Percentiles rank a stretch among this genome's conserved stretches.
These are phyloP conservation scores for Monosporozyma aquatica DNA, from an alignment of 805 yeast species.

Conservation along the genomic window DNA sequence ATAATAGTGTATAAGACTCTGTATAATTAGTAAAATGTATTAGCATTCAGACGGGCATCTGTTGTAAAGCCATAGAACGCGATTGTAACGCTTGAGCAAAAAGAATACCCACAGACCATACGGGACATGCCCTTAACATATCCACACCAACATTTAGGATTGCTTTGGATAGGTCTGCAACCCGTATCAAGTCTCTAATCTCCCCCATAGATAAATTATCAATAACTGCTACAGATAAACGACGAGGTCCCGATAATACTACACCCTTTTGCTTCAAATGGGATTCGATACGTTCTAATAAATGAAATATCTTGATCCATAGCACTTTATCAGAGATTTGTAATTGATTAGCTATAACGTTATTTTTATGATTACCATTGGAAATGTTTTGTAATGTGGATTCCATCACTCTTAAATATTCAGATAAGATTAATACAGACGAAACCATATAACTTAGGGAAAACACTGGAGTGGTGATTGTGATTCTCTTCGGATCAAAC, in stretches of 20 bases:
- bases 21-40: too few species aligned
- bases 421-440: slow-evolving; percentile 51
- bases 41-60: too few species aligned
- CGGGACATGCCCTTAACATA: slow-evolving; percentile 72
- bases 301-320: slow-evolving; percentile 56
- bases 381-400: slow-evolving; percentile 2
- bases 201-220: not conserved
- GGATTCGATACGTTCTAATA: slow-evolving; percentile 51
- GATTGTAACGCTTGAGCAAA: slow-evolving; percentile 72
- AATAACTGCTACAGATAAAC: not conserved
- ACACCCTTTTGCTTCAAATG: slow-evolving; percentile 35
- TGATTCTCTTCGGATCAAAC: slow-evolving; percentile 29
- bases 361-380: not conserved
- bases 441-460: slow-evolving; percentile 58
- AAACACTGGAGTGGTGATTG: slow-evolving; percentile 63
- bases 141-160: slow-evolving; percentile 61
- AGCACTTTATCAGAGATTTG: slow-evolving; percentile 47
- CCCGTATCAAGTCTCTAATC: not conserved
- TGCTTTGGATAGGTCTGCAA: slow-evolving; percentile 38
- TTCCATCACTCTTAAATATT: slow-evolving; percentile 51
- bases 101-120: slow-evolving; percentile 71
- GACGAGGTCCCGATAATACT: not conserved
- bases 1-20: not conserved
- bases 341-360: slow-evolving; percentile 10
- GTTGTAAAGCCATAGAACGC: slow-evolving; percentile 35